These are phyloP conservation scores for Penicillium parvum DNA, from an alignment of 495 filamentous ascomycete genomes.

Conservation along the genomic window DNA sequence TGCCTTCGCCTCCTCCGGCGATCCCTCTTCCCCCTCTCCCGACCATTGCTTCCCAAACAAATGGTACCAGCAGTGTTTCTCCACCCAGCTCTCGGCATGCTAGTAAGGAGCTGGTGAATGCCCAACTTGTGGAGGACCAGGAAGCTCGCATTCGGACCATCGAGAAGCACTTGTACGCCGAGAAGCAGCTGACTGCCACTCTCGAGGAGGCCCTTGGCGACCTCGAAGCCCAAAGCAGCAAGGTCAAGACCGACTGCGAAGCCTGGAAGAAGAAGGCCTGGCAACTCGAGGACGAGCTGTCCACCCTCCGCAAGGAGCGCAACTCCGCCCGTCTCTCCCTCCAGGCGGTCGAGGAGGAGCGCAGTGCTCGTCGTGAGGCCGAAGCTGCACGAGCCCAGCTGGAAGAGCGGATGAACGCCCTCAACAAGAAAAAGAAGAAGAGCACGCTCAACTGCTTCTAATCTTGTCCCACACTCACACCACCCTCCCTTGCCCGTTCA, in stretches of 20 bases:
- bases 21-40: constrained; percentile 73
- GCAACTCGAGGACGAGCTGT: constrained; percentile 73
- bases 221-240: constrained; percentile 80
- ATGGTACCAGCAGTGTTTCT: constrained; percentile 37
- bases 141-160: constrained; percentile 92
- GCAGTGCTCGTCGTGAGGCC: constrained; percentile 78
- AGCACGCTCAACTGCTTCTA: constrained; percentile 95
- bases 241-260: constrained; percentile 82
- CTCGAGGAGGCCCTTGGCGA: constrained; percentile 94
- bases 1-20: constrained; percentile 94
- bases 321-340: constrained; percentile 73
- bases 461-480: neutral
- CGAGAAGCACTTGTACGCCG: constrained; percentile 92
- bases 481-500: neutral
- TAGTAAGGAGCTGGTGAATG: constrained; percentile 73
- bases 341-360: constrained; percentile 91
- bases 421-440: constrained; percentile 92
- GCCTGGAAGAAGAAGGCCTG: constrained; percentile 78
- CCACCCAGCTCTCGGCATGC: constrained; percentile 58
- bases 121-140: constrained; percentile 73
- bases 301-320: constrained; percentile 63
- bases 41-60: constrained; percentile 36
- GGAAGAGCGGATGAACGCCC: constrained; percentile 90
- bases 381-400: constrained; percentile 83
- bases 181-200: constrained; percentile 92